phyloP scores from a whole-genome alignment of 352 stramenopile genomes.

The Globisporangium parvum region DNA sequence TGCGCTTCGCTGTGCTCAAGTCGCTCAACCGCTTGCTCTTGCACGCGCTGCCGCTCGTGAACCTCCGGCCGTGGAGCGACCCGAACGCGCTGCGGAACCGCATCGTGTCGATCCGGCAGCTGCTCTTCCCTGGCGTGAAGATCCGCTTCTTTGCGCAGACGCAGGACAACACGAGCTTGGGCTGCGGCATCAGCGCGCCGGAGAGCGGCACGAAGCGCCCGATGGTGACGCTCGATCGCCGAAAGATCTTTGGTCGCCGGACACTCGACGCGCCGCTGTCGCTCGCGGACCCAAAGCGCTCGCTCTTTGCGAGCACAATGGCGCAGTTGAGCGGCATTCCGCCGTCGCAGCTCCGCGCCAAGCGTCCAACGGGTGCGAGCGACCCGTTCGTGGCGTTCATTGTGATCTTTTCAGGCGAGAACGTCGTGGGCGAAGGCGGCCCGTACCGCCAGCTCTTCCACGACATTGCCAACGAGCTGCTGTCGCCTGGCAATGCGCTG shows the following conservation, averaged over 20 bases:
- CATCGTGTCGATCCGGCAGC: constrained; percentile 47
- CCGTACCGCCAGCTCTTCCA: constrained; percentile 80
- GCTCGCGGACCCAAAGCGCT: constrained; percentile 42
- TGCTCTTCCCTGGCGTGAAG: constrained; percentile 73
- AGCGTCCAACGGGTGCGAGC: constrained; percentile 67
- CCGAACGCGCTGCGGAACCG: constrained; percentile 41
- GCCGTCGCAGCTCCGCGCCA: constrained; percentile 45
- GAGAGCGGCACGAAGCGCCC: constrained; percentile 49
- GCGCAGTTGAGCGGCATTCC: constrained; percentile 42
- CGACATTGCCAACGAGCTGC: constrained; percentile 63
- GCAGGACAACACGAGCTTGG: constrained; percentile 65
- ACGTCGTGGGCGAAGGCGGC: constrained; percentile 73
- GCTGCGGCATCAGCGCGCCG: constrained; percentile 28
- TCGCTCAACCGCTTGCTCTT: constrained; percentile 49
- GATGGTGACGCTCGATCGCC: constrained; percentile 63
- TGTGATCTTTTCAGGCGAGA: constrained; percentile 69
- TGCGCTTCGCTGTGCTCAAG: constrained; percentile 55
- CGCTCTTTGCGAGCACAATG: constrained; percentile 66
- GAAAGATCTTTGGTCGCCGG: constrained; percentile 38
- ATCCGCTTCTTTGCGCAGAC: constrained; percentile 66
- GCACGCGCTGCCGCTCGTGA: constrained; percentile 55
- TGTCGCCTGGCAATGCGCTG: constrained; percentile 36
- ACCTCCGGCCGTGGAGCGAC: constrained; percentile 47
- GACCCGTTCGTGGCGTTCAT: constrained; percentile 82
- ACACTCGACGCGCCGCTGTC: constrained; percentile 12